Conservation (phyloP, 495 filamentous ascomycete species). For the Daldinia bambusicola region DNA sequence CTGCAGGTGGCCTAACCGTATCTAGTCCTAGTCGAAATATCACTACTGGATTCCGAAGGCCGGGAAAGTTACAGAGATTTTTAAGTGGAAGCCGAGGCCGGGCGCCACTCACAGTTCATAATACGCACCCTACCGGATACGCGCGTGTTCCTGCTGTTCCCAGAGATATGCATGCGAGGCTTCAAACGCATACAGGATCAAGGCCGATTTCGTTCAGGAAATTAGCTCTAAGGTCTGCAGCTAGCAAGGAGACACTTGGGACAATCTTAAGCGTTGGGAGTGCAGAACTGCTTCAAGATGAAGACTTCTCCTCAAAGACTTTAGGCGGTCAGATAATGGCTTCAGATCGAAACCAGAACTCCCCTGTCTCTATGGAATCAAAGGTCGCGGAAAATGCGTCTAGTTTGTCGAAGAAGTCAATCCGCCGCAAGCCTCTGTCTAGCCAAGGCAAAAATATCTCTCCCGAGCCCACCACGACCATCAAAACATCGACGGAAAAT, state of each 20-base stretch:
- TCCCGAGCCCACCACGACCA: neutral
- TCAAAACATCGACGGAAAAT: neutral
- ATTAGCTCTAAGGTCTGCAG: conserved; percentile 48
- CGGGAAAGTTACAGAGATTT: conserved; percentile 54
- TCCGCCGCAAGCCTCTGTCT: conserved; percentile 50
- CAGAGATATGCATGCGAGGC: conserved; percentile 49
- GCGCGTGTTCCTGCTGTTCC: conserved; percentile 48
- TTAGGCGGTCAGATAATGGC: conserved; percentile 13
- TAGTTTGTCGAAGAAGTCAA: conserved; percentile 49
- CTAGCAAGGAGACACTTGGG: conserved; percentile 54
- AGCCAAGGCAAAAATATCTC: conserved; percentile 27
- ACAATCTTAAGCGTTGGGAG: conserved; percentile 57
- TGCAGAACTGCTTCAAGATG: conserved; percentile 47
- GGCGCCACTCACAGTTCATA: conserved; percentile 44
- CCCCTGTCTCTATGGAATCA: conserved; percentile 29
- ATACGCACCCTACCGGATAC: conserved; percentile 49
- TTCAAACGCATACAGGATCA: conserved; percentile 47
- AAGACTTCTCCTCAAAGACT: conserved; percentile 28
- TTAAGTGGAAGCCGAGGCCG: conserved; percentile 51
- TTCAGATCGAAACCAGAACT: conserved; percentile 16
- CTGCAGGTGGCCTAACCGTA: conserved; percentile 7
- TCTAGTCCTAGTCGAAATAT: conserved; percentile 49
- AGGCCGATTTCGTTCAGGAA: conserved; percentile 49
- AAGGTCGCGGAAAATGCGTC: conserved; percentile 46
- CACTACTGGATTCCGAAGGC: conserved; percentile 50